Percentiles rank a stretch among this genome's conserved stretches.
These are phyloP conservation scores for Boletus subcaerulescens DNA, from an alignment of 768 basidiomycete species.

Conservation along the genomic window DNA sequence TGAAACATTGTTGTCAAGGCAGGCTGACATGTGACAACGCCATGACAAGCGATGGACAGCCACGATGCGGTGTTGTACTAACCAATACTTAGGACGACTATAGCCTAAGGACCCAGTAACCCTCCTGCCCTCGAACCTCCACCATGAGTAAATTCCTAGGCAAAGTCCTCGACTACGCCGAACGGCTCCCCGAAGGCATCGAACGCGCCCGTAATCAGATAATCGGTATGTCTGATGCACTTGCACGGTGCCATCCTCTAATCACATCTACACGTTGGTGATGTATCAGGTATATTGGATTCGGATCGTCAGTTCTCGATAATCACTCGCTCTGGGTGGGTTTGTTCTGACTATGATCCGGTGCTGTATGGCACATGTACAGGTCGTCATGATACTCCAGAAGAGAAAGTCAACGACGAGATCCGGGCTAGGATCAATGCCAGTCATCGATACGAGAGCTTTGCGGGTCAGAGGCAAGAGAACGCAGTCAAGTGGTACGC, in stretches of 20 bases:
- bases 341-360: slow-evolving; percentile 2
- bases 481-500: slow-evolving; percentile 82
- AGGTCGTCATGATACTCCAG: slow-evolving; percentile 72
- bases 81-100: too few relatives aligned
- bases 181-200: slow-evolving; percentile 37
- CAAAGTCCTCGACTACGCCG: slow-evolving; percentile 36
- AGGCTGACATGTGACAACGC: slow-evolving; percentile 4
- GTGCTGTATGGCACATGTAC: not conserved
- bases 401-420: slow-evolving; percentile 69
- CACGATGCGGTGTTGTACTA: not conserved
- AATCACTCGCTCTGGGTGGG: not conserved
- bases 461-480: slow-evolving; percentile 65
- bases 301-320: slow-evolving; percentile 30
- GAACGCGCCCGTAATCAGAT: slow-evolving; percentile 36
- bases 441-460: slow-evolving; percentile 81
- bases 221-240: slow-evolving; percentile 27
- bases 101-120: too few relatives aligned
- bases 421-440: slow-evolving; percentile 72
- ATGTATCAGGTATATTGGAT: slow-evolving; percentile 31
- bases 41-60: not conserved
- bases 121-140: not conserved
- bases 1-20: not conserved
- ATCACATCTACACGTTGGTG: not conserved
- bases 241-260: not conserved
- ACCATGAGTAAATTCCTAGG: slow-evolving; percentile 40